These are phyloP conservation scores for Astrocystis sublimbata DNA, from an alignment of 495 filamentous ascomycete species.

Conservation along the genomic window DNA sequence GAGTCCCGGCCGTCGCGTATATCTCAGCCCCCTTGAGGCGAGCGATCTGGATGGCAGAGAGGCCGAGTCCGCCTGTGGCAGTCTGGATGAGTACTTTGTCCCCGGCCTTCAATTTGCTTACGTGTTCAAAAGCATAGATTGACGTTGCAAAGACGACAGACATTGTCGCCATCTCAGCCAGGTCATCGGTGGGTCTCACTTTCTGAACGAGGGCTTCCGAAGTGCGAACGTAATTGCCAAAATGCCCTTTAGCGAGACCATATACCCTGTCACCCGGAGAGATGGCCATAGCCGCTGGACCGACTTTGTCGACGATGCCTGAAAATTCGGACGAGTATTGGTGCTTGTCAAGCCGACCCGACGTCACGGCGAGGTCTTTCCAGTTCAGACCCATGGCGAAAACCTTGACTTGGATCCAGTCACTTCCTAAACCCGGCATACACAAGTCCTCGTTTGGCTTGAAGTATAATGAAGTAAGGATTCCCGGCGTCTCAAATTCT, in stretches of 20 bases:
- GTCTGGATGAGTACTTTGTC: constrained; percentile 53
- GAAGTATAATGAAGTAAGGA: background rate
- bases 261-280: background rate
- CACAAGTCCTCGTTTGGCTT: background rate
- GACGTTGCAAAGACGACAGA: background rate
- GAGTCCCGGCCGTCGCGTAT: constrained; percentile 53
- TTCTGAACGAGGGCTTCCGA: background rate
- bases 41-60: constrained; percentile 55
- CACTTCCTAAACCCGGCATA: background rate
- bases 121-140: background rate
- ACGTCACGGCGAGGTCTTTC: background rate
- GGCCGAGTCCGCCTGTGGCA: constrained; percentile 54
- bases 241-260: background rate
- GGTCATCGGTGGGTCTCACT: background rate
- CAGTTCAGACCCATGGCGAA: background rate
- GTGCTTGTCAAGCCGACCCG: background rate
- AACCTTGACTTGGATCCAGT: background rate
- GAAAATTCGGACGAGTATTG: background rate
- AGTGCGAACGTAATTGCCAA: background rate
- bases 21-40: constrained; percentile 53
- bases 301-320: background rate
- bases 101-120: background rate
- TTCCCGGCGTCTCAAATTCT: background rate
- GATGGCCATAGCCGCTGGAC: background rate
- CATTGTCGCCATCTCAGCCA: background rate